Conservation (phyloP, 306 rosid genomes). For the Alnus rubra region DNA sequence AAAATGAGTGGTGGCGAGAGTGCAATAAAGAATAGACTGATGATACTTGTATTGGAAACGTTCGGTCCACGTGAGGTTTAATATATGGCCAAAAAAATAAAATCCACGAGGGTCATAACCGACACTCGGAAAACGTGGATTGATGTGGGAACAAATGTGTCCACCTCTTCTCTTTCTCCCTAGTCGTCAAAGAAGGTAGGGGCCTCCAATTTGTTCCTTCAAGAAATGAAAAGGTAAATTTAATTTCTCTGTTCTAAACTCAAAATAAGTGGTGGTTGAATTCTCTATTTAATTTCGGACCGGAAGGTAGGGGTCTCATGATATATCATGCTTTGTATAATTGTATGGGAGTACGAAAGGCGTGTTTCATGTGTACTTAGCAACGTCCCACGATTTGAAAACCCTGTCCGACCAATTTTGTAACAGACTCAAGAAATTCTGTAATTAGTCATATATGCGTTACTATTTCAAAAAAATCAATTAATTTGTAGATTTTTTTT, state of each 20-base stretch:
- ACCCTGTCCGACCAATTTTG: neutral
- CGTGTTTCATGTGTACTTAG: slow-evolving; percentile 16
- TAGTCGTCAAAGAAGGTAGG: slow-evolving; percentile 2
- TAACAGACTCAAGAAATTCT: no score
- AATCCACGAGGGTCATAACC: neutral
- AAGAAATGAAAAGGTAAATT: slow-evolving; percentile 27
- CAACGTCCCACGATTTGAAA: slow-evolving; percentile 3
- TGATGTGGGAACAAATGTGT: neutral
- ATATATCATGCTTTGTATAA: no score
- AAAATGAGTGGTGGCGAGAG: neutral
- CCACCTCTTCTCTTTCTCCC: neutral
- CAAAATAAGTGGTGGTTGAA: no score
- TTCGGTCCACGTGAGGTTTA: neutral
- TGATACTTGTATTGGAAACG: neutral
- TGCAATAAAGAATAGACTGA: neutral
- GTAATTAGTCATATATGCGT: no score
- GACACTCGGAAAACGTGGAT: slow-evolving; percentile 5
- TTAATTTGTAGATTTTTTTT: no score
- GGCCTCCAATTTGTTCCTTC: slow-evolving; percentile 19
- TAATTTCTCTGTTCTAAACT: neutral
- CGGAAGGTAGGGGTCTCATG: no score
- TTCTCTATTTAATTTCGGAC: no score
- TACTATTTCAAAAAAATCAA: no score
- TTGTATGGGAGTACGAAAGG: neutral
- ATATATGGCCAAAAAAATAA: neutral